Base-by-base conservation (phyloP, 352 stramenopile genomes). In the Pythium diclinum region DNA sequence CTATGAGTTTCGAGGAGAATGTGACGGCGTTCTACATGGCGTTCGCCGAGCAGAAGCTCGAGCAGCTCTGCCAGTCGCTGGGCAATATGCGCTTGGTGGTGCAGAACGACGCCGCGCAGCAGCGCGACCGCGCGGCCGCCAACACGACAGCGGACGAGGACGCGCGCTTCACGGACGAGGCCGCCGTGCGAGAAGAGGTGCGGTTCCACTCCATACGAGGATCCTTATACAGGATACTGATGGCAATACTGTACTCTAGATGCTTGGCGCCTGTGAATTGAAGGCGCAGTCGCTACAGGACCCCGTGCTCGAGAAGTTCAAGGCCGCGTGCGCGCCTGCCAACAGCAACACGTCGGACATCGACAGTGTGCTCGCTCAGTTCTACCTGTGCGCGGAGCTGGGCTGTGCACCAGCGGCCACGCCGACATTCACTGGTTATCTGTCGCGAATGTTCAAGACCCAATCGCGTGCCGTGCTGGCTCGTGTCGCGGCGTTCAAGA, bases 11-110 rank as follows among this genome's bases (percentile, higher is more conserved):
- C 64, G 78, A 94, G 66, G 79, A 91, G 63, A 86, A 83, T 71
- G 74, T 94, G 68, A 90, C 75, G 63, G 68, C 77, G 61, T 94
- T 94, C 73, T 90, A 92, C 77, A 81, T 90, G 79, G 85, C 78
- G 59, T 75, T 90, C 49, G 85, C 85, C 23, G 85, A 94, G 72
- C 69, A 89, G 46, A 76, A 86, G 60, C 62, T 92, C 32, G 85
- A 92, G 44, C 71, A 75, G 40, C 77, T 87, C 49, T 87, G 79
- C 46, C 81, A 87, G 57, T 74, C 83, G 46, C 70, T 91, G 3
- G 57, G 65, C 47, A 77, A 81, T 61, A 88, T 91, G 83, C 79
- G 79, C 0, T 59, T 87, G 32, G 46, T 59, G n/a, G 54, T 74
- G 52, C 55, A 79, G 67, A 72, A 69, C 47, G 49, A 76, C 65